Conservation (phyloP, 2,329 filamentous ascomycete species). For the Nectriaceae sp. region DNA sequence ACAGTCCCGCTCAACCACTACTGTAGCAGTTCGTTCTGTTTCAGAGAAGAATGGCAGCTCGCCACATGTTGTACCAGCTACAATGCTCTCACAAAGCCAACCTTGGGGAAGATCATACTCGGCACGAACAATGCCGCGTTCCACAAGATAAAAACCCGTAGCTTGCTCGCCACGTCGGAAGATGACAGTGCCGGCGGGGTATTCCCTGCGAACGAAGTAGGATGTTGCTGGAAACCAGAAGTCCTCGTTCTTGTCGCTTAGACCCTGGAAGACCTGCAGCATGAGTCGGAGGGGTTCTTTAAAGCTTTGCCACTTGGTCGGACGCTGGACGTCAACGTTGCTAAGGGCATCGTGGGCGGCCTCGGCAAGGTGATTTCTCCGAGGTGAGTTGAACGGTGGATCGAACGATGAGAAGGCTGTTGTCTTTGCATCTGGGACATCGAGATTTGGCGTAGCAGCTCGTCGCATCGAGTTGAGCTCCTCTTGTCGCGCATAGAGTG, state of each 20-base stretch:
- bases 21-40: constrained; percentile 83
- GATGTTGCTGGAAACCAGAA: constrained; percentile 85
- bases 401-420: constrained; percentile 38
- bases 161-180: constrained; percentile 78
- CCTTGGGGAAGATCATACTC: constrained; percentile 93
- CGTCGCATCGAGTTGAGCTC: constrained; percentile 51
- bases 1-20: constrained; percentile 78
- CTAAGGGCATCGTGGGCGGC: constrained; percentile 77
- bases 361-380: constrained; percentile 73
- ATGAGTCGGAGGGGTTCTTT: constrained; percentile 89
- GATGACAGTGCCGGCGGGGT: constrained; percentile 68
- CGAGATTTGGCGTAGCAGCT: constrained; percentile 45
- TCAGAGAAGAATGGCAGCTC: constrained; percentile 96
- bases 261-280: constrained; percentile 90
- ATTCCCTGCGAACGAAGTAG: constrained; percentile 74
- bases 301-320: constrained; percentile 79
- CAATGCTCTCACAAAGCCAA: constrained; percentile 84
- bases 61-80: constrained; percentile 91
- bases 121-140: constrained; percentile 83
- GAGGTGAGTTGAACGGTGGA: constrained; percentile 71
- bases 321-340: constrained; percentile 60
- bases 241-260: constrained; percentile 85
- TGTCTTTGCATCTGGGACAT: constrained; percentile 45
- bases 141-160: constrained; percentile 85
- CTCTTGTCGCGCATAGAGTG: constrained; percentile 72